These are phyloP conservation scores for Solanum hybrid DNA, from an alignment of 305 asterid species.

Conservation along the genomic window DNA sequence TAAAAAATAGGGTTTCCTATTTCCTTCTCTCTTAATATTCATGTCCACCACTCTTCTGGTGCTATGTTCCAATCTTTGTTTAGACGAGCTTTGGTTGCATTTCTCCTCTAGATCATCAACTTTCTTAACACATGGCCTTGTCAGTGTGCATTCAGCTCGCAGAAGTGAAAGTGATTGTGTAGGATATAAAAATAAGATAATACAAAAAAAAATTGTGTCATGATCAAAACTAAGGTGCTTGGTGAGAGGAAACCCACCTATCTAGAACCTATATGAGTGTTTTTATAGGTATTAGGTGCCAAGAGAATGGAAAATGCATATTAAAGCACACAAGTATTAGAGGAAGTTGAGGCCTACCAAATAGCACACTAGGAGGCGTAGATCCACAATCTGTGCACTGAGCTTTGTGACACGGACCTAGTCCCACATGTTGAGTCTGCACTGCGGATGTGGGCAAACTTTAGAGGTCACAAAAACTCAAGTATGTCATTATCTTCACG, in stretches of 20 bases:
- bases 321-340: background rate
- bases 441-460: background rate
- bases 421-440: background rate
- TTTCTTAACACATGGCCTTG: background rate
- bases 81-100: background rate
- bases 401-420: background rate
- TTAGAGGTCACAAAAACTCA: background rate
- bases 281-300: background rate
- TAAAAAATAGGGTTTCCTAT: background rate
- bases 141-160: background rate
- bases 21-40: background rate
- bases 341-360: background rate
- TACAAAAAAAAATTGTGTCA: background rate
- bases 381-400: background rate
- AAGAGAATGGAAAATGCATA: background rate
- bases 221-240: background rate
- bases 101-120: background rate
- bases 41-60: background rate
- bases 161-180: background rate
- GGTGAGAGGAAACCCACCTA: background rate
- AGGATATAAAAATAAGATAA: background rate
- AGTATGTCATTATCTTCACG: background rate
- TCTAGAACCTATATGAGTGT: background rate
- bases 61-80: background rate
- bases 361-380: background rate